phyloP scores from a whole-genome alignment of 257 asterid genomes.

The Sherardia arvensis region DNA sequence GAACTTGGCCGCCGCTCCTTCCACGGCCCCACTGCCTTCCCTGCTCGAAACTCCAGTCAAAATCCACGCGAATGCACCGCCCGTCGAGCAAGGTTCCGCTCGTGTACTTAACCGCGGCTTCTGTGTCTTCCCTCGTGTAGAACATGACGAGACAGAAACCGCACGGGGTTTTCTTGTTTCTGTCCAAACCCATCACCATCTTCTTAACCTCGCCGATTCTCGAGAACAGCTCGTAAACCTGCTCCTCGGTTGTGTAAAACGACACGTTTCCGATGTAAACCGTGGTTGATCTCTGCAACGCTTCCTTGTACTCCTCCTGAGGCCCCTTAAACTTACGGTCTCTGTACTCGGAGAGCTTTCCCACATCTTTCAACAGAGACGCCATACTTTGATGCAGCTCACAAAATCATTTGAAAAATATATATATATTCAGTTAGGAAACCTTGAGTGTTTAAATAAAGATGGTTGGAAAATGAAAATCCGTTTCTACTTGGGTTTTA shows the following conservation, averaged over 20 bases:
- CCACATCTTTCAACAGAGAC: conserved; percentile 44
- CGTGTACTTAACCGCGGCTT: conserved; percentile 73
- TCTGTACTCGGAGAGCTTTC: conserved; percentile 73
- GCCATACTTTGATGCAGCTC: too few species aligned
- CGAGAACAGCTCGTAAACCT: conserved; percentile 77
- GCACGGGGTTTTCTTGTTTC: conserved; percentile 87
- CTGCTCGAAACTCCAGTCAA: conserved; percentile 97
- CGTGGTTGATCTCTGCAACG: conserved; percentile 57
- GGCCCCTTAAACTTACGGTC: conserved; percentile 86
- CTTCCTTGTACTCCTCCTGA: conserved; percentile 83
- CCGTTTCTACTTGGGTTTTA: too few species aligned
- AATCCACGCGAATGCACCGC: conserved; percentile 98
- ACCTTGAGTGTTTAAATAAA: too few species aligned
- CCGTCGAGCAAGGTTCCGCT: conserved; percentile 99
- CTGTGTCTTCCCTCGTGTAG: conserved; percentile 91
- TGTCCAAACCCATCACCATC: conserved; percentile 94
- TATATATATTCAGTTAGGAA: too few species aligned
- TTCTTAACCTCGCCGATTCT: conserved; percentile 89
- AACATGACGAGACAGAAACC: conserved; percentile 92
- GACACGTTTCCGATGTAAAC: conserved; percentile 88
- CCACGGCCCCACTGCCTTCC: conserved; percentile 99
- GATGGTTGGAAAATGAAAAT: too few species aligned
- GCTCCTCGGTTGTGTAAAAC: conserved; percentile 95
- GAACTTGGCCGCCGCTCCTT: conserved; percentile 96
- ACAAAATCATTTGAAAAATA: too few species aligned